Conservation (phyloP, 2,329 filamentous ascomycete genomes). For the Chaetomium strumarium region DNA sequence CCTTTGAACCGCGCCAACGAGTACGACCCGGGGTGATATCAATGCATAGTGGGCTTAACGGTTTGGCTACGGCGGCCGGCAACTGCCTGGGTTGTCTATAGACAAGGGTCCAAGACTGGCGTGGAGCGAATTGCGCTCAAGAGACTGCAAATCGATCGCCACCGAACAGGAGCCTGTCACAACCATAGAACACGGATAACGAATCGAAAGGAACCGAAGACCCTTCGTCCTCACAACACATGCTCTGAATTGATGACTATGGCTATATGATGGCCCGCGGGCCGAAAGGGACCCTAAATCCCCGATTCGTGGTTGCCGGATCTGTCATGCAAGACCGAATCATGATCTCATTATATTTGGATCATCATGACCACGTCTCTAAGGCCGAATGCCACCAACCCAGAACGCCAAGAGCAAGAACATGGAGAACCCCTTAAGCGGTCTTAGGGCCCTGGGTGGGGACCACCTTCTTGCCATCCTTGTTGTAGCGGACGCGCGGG, state of each 20-base stretch:
- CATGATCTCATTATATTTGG: constrained; percentile 23
- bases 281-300: constrained; percentile 14
- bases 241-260: constrained; percentile 26
- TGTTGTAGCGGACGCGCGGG: constrained; percentile 98
- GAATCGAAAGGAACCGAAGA: background rate
- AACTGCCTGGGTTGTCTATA: too few relatives aligned
- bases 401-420: constrained; percentile 23
- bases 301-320: constrained; percentile 21
- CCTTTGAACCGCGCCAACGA: too few relatives aligned
- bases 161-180: too few relatives aligned
- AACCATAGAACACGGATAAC: background rate
- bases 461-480: constrained; percentile 99
- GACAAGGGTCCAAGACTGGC: too few relatives aligned
- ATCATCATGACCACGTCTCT: constrained; percentile 19
- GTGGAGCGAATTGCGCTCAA: too few relatives aligned
- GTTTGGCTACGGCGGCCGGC: too few relatives aligned
- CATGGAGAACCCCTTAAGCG: constrained; percentile 15
- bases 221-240: constrained; percentile 13
- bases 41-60: too few relatives aligned
- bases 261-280: constrained; percentile 21
- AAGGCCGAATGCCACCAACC: constrained; percentile 21
- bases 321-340: constrained; percentile 20
- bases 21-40: too few relatives aligned
- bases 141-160: too few relatives aligned
- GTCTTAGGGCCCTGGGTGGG: constrained; percentile 72